Conservation (phyloP, 257 asterid genomes). For the Fraxinus anomala region DNA sequence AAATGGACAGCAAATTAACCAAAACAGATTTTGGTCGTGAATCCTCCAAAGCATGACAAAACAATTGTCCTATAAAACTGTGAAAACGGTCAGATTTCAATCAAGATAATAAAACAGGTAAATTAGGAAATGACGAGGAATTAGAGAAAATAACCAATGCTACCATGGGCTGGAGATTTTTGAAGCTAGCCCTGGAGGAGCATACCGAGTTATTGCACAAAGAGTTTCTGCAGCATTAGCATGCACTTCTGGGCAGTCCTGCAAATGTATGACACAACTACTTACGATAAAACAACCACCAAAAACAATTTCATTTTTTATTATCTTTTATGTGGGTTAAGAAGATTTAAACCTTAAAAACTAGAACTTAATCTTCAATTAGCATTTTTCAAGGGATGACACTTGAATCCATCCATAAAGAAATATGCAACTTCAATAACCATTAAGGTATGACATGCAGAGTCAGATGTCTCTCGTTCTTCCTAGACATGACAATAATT, state of each 20-base stretch:
- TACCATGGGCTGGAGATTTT: slow-evolving; percentile 86
- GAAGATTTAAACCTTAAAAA: slow-evolving; percentile 6
- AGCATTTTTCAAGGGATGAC: neutral
- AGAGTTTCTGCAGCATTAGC: slow-evolving; percentile 95
- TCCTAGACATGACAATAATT: neutral
- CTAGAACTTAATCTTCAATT: slow-evolving; percentile 19
- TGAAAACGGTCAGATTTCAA: slow-evolving; percentile 32
- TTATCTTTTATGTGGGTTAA: neutral
- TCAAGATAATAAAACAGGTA: slow-evolving; percentile 25
- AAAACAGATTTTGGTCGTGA: slow-evolving; percentile 81
- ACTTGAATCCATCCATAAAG: neutral
- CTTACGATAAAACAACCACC: neutral
- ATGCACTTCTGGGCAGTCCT: slow-evolving; percentile 95
- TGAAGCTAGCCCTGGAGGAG: slow-evolving; percentile 74
- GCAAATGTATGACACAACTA: slow-evolving; percentile 29
- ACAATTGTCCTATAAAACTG: slow-evolving; percentile 78
- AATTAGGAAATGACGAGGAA: slow-evolving; percentile 21
- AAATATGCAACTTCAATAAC: neutral
- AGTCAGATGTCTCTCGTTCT: slow-evolving; percentile 12
- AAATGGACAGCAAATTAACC: slow-evolving; percentile 71
- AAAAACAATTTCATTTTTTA: neutral
- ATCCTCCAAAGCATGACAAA: slow-evolving; percentile 74
- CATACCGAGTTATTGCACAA: slow-evolving; percentile 72
- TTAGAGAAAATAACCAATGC: slow-evolving; percentile 20
- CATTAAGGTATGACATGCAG: slow-evolving; percentile 4